Percentiles rank a stretch among this genome's conserved stretches.
These are phyloP conservation scores for Mimosa bimucronata DNA, from an alignment of 306 rosid genomes.

Conservation along the genomic window DNA sequence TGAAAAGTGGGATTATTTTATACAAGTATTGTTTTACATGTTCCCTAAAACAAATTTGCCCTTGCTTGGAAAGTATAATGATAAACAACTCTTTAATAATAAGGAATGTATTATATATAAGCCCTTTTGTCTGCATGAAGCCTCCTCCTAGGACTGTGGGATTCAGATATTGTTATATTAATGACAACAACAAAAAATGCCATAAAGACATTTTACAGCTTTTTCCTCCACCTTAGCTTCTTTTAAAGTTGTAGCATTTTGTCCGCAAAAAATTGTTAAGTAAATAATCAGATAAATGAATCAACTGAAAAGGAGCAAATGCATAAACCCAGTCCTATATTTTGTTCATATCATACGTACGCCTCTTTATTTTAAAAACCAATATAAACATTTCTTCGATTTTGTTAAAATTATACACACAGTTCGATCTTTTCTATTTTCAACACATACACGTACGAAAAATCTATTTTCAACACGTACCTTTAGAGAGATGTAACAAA, in stretches of 20 bases:
- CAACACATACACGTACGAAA: background rate
- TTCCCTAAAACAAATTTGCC: conserved; percentile 38
- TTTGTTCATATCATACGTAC: too few species aligned
- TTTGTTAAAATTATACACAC: too few species aligned
- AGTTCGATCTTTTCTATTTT: too few species aligned
- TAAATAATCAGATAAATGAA: background rate
- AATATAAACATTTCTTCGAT: background rate
- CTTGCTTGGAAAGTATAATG: conserved; percentile 56
- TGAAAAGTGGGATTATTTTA: conserved; percentile 43
- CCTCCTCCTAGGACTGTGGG: conserved; percentile 81
- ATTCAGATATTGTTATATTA: conserved; percentile 45
- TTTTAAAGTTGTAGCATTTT: conserved; percentile 47
- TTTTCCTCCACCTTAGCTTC: conserved; percentile 46
- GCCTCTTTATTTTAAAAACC: background rate
- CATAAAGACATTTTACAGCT: conserved; percentile 65
- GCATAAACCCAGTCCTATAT: background rate
- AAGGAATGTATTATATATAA: conserved; percentile 44
- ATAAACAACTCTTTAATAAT: conserved; percentile 60
- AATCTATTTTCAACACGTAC: background rate
- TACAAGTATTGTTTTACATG: background rate
- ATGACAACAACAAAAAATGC: conserved; percentile 53
- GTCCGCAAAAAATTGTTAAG: background rate
- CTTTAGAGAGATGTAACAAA: background rate
- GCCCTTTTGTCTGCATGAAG: conserved; percentile 77
- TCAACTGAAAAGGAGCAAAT: too few species aligned